Conservation (phyloP, 2,329 filamentous ascomycete species). For the Monilinia fructicola region DNA sequence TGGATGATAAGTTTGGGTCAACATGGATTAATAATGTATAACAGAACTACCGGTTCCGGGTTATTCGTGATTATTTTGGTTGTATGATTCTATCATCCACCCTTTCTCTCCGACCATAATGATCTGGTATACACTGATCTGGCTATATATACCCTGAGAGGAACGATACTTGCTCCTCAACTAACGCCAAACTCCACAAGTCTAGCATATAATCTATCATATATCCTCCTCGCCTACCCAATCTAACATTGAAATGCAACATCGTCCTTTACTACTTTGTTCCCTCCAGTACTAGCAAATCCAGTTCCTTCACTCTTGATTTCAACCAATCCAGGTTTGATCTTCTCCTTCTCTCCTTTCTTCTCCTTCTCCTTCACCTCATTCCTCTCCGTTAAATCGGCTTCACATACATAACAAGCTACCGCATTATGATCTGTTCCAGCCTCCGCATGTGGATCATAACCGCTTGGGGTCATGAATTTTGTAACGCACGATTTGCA, state of each 20-base stretch:
- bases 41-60: no score
- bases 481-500: constrained; percentile 82
- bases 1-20: no score
- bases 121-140: no score
- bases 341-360: constrained; percentile 55
- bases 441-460: constrained; percentile 58
- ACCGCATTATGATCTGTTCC: constrained; percentile 51
- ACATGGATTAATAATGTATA: no score
- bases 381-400: constrained; percentile 60
- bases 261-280: constrained; percentile 74
- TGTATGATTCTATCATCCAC: no score
- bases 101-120: no score
- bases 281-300: constrained; percentile 84
- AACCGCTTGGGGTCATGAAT: constrained; percentile 66
- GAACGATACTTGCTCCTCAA: no score
- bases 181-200: no score
- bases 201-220: background rate
- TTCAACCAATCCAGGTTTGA: constrained; percentile 72
- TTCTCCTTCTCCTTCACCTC: constrained; percentile 51
- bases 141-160: no score
- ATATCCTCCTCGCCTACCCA: background rate
- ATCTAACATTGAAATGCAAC: constrained; percentile 77
- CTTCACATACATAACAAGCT: constrained; percentile 84
- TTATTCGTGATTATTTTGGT: no score
- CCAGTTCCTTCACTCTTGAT: constrained; percentile 87